Percentiles rank a stretch among this genome's conserved stretches.
phyloP scores from a whole-genome alignment of 176 grass and related monocot species.

The Eleusine indica region DNA sequence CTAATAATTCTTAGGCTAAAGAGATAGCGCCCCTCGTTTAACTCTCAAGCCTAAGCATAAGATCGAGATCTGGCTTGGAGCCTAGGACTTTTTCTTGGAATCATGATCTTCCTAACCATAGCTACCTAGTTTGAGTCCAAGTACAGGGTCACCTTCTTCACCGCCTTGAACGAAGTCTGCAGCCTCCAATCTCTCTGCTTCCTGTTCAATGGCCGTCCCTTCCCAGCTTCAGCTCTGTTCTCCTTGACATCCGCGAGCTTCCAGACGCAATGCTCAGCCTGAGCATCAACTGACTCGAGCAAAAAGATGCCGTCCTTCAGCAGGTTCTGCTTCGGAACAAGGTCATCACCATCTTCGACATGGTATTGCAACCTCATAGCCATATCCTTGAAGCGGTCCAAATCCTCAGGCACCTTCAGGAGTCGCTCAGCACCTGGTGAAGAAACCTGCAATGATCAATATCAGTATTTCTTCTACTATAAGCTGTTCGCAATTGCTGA shows the following conservation, averaged over 20 bases:
- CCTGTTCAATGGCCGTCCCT: constrained; percentile 82
- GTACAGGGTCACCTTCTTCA: constrained; percentile 73
- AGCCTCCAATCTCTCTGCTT: constrained; percentile 91
- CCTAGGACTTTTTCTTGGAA: neutral
- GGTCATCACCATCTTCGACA: constrained; percentile 33
- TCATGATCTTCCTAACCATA: neutral
- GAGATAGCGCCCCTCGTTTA: constrained; percentile 10
- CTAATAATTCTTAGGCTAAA: neutral
- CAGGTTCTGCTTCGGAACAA: constrained; percentile 27
- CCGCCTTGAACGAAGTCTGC: constrained; percentile 58
- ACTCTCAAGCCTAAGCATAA: constrained; percentile 23
- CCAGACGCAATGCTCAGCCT: constrained; percentile 60
- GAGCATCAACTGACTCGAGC: constrained; percentile 54
- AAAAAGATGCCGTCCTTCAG: constrained; percentile 73
- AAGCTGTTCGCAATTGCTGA: neutral
- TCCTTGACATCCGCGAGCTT: constrained; percentile 91
- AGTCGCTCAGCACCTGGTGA: constrained; percentile 90
- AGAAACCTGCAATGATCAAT: constrained; percentile 64
- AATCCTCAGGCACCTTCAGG: constrained; percentile 72
- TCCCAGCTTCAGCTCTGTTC: constrained; percentile 68
- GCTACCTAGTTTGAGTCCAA: constrained; percentile 47
- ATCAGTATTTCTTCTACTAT: neutral
- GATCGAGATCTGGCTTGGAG: neutral
- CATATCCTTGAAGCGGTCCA: constrained; percentile 92
- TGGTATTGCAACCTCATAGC: constrained; percentile 76